Evolutionary conservation across 331 rosid species (phyloP), one percentile per base, ranked within the genome.

Genomic region (Rhamnella rubrinervis): DNA sequence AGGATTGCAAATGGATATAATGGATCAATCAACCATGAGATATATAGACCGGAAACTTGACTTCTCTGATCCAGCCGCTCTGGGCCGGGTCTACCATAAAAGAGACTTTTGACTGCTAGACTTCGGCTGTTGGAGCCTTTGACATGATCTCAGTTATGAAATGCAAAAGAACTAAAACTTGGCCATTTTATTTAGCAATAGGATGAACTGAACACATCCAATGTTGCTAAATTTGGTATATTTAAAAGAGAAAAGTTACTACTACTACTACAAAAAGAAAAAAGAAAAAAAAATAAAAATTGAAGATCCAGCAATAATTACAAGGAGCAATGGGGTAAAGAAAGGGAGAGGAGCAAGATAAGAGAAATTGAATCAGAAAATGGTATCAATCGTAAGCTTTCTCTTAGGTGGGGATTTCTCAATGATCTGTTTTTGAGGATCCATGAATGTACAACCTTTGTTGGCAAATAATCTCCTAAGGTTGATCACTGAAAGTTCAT

Each of bases 401-500:
- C 97, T 86, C 63, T 86, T 89, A 0, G 91, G 85, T 13, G 97
- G 99, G 75, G 86, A 76, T 73, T 86, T 85, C 81, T 91, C 96
- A 65, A 80, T 70, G 49, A 79, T 80, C 81, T 95, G 96, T 80
- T 89, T 86, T 79, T 91, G 96, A 73, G 85, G 65, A 75, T 95
- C 97, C 97, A 91, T 95, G 76, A 95, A 95, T 23, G 96, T 86
- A 8, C 92, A 86, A 44, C 99, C 99, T 63, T 78, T 91, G 77
- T 91, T 86, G 7, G 96, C 99, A 70, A 95, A 95, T 70, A 95
- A 74, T 86, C 99, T 91, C 71, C 99, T 67, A 20, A 95, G 81
- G 88, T 95, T 95, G 83, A 95, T 95, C 69, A 95, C 97, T 0
- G 99, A 95, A 61, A 95, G 96, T 79, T 95, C 99, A 47, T 74